These are phyloP conservation scores for Crithidia brevicula DNA, from an alignment of 208 protist species.

Conservation along the genomic window DNA sequence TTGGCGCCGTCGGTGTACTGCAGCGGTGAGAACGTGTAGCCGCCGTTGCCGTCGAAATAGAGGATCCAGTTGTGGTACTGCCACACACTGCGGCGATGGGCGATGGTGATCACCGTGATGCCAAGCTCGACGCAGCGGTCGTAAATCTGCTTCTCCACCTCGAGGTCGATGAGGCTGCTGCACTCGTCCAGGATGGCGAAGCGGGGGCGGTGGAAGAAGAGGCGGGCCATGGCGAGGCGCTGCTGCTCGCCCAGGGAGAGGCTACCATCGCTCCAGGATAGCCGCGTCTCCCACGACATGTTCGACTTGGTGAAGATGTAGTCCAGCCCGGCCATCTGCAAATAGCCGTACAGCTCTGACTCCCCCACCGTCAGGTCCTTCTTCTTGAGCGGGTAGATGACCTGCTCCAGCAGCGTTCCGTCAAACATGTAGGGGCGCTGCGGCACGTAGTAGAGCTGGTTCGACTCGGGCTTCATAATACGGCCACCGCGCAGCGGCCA, in stretches of 20 bases:
- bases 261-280: constrained; percentile 56
- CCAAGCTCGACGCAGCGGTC: constrained; percentile 62
- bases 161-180: constrained; percentile 78
- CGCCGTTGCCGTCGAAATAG: constrained; percentile 75
- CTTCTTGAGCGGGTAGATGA: constrained; percentile 82
- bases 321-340: constrained; percentile 74
- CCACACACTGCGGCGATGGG: constrained; percentile 79
- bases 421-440: constrained; percentile 86
- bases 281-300: constrained; percentile 65
- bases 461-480: constrained; percentile 68
- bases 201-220: constrained; percentile 87
- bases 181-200: constrained; percentile 94
- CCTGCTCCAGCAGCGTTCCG: constrained; percentile 87
- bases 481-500: constrained; percentile 74
- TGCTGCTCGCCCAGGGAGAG: constrained; percentile 90
- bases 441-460: constrained; percentile 89
- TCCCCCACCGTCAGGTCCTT: constrained; percentile 62
- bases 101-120: constrained; percentile 89
- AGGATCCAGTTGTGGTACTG: constrained; percentile 86
- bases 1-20: constrained; percentile 33
- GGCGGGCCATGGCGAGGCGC: constrained; percentile 84
- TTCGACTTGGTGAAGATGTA: constrained; percentile 55
- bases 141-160: constrained; percentile 79
- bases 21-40: constrained; percentile 75
- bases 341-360: constrained; percentile 56